These are phyloP conservation scores for Saturnispora bothae DNA, from an alignment of 805 yeast species.

Conservation along the genomic window DNA sequence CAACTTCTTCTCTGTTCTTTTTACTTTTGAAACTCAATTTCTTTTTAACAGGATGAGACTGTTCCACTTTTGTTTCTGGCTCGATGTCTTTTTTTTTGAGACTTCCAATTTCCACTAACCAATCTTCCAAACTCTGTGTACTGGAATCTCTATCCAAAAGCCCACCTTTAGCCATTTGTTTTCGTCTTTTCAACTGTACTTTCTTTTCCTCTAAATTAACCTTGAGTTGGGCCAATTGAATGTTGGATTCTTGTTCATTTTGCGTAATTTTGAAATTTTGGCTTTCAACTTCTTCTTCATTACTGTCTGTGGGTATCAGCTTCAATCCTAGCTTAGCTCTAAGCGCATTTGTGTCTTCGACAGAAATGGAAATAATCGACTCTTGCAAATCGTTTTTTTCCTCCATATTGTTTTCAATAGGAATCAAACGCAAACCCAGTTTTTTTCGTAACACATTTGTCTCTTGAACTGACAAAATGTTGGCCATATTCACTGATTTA, in stretches of 20 bases:
- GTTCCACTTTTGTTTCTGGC: no score
- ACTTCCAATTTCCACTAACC: slow-evolving; percentile 23
- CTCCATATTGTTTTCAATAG: not conserved
- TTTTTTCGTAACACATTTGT: slow-evolving; percentile 17
- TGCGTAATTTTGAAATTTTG: slow-evolving; percentile 23
- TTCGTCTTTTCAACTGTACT: slow-evolving; percentile 16
- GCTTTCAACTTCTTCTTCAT: slow-evolving; percentile 29
- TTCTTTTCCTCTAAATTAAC: slow-evolving; percentile 12
- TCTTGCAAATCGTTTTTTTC: not conserved
- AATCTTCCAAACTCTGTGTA: slow-evolving; percentile 26
- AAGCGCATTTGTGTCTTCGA: slow-evolving; percentile 39
- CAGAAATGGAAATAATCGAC: slow-evolving; percentile 18
- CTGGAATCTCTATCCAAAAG: slow-evolving; percentile 19
- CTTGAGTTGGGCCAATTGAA: slow-evolving; percentile 19
- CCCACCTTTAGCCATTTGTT: slow-evolving; percentile 18
- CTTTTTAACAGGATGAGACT: not conserved
- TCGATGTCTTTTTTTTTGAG: not conserved
- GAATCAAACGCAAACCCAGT: slow-evolving; percentile 15
- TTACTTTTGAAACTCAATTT: slow-evolving; percentile 1
- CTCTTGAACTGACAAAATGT: slow-evolving; percentile 13
- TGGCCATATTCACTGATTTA: no score
- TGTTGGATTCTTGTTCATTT: slow-evolving; percentile 24
- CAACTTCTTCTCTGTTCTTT: slow-evolving; percentile 13
- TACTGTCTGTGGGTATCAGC: slow-evolving; percentile 30
- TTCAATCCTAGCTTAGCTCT: slow-evolving; percentile 35